A percentile compares a stretch with the other conserved stretches of the same genome.
These are phyloP conservation scores for Colletotrichum musicola DNA, from an alignment of 2,329 filamentous ascomycete species.

Conservation along the genomic window DNA sequence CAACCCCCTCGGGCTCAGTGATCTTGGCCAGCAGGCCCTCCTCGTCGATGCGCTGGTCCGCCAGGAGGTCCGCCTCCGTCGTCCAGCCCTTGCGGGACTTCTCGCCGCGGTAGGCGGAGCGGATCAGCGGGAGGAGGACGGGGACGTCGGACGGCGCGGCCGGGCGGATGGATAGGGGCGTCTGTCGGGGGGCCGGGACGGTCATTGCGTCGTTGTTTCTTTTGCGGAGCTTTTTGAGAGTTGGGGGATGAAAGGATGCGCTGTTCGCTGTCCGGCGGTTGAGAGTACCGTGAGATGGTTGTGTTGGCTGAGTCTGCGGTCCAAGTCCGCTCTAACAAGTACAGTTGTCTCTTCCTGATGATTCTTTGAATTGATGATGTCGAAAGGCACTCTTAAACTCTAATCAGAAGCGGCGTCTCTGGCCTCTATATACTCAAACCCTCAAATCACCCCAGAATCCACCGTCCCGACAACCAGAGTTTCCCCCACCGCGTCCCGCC, in stretches of 20 bases:
- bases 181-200: neutral
- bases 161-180: slow-evolving; percentile 49
- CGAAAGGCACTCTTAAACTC: neutral
- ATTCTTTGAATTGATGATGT: too few relatives aligned
- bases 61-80: slow-evolving; percentile 59
- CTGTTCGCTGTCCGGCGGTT: too few relatives aligned
- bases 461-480: neutral
- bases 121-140: slow-evolving; percentile 53
- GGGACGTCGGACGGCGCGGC: slow-evolving; percentile 50
- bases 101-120: slow-evolving; percentile 59
- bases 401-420: neutral
- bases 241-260: too few relatives aligned
- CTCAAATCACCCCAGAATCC: neutral
- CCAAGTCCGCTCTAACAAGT: too few relatives aligned
- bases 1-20: slow-evolving; percentile 48
- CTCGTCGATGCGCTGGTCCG: slow-evolving; percentile 57
- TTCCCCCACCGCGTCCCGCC: neutral
- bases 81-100: slow-evolving; percentile 58
- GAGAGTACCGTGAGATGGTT: too few relatives aligned
- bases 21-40: slow-evolving; percentile 55
- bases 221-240: too few relatives aligned
- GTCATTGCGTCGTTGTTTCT: neutral
- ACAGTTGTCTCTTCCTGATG: too few relatives aligned
- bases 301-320: too few relatives aligned
- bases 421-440: neutral